A percentile compares a stretch with the other conserved stretches of the same genome.
These are phyloP conservation scores for Corylus americana DNA, from an alignment of 306 rosid genomes.

Conservation along the genomic window DNA sequence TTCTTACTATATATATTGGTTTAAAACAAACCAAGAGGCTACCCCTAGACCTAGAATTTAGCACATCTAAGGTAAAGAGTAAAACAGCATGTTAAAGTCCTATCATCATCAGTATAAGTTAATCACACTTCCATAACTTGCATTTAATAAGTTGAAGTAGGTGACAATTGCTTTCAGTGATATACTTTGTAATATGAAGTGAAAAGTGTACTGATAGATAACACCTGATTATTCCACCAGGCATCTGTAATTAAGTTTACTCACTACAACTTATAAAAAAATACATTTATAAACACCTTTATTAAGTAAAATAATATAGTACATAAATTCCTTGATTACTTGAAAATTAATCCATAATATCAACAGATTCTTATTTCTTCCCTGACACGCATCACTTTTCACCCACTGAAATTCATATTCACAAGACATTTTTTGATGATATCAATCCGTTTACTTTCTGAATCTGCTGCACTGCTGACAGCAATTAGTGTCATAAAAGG, in stretches of 20 bases:
- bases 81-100: background rate
- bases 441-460: no score
- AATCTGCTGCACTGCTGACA: no score
- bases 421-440: background rate
- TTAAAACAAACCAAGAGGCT: background rate
- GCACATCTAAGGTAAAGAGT: background rate
- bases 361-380: background rate
- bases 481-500: no score
- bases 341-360: background rate
- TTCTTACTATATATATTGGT: background rate
- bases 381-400: background rate
- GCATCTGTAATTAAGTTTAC: background rate
- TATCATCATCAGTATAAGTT: background rate
- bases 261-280: background rate
- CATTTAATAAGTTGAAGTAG: background rate
- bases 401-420: background rate
- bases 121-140: background rate
- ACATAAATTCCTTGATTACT: background rate
- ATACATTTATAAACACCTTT: background rate
- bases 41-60: background rate
- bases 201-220: background rate
- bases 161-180: background rate
- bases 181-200: background rate
- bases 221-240: background rate
- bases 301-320: no score